Conservation (phyloP, 768 basidiomycete species). For the Phaeotremella skinneri region DNA sequence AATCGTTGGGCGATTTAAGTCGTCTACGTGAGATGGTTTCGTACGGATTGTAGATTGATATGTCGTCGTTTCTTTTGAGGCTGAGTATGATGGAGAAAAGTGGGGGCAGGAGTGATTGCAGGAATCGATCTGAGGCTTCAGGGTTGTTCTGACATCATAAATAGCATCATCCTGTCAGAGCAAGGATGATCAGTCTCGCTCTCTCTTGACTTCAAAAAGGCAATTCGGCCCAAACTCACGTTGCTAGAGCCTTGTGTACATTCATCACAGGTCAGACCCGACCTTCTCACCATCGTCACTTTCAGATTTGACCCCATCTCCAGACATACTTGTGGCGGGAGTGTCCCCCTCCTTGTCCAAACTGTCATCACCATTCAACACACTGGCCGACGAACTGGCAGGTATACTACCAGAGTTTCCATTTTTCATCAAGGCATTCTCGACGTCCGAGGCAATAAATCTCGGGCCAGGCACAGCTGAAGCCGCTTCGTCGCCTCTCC, state of each 20-base stretch:
- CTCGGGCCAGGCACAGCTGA: neutral
- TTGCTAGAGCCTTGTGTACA: too few relatives aligned
- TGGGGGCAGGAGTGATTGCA: too few relatives aligned
- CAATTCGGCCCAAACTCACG: too few relatives aligned
- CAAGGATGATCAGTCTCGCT: too few relatives aligned
- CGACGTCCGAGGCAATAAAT: conserved; percentile 25
- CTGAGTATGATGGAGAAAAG: too few relatives aligned
- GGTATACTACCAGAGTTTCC: conserved; percentile 8
- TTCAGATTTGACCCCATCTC: conserved; percentile 4
- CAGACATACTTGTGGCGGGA: conserved; percentile 7
- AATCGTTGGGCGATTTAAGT: too few relatives aligned
- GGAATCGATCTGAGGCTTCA: too few relatives aligned
- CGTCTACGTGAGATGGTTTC: too few relatives aligned
- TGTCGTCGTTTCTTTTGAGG: neutral
- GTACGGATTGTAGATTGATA: neutral
- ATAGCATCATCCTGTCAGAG: too few relatives aligned
- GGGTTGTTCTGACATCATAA: too few relatives aligned
- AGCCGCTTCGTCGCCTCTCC: neutral
- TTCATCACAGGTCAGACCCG: neutral
- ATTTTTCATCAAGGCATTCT: conserved; percentile 40
- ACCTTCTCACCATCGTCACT: neutral
- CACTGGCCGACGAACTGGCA: conserved; percentile 11
- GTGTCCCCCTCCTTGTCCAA: conserved; percentile 13
- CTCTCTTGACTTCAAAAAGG: too few relatives aligned
- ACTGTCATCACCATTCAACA: conserved; percentile 16